Base-by-base conservation (phyloP, 2,329 filamentous ascomycete genomes). In the Hypocreales sp. region DNA sequence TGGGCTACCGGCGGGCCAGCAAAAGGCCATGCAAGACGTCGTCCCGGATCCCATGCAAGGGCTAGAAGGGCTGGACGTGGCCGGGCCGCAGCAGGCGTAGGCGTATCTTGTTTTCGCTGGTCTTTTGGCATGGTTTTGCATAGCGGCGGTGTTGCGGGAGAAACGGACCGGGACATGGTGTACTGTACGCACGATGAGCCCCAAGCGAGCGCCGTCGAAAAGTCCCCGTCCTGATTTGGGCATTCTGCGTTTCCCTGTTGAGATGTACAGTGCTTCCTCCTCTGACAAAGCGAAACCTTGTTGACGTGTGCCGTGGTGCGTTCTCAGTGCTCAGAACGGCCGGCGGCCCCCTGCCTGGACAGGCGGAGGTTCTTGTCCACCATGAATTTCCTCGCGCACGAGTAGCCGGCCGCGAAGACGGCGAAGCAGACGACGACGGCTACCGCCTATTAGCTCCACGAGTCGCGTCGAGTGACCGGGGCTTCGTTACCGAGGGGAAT, bases 291-390 rank as follows among this genome's bases (percentile, higher is more conserved):
- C n/a, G n/a, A n/a, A n/a, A n/a, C n/a, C n/a, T n/a, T n/a, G n/a
- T n/a, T n/a, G n/a, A n/a, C n/a, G n/a, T n/a, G n/a, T 30, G 24
- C 20, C 26, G 32, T 32, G 24, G 21, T n/a, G n/a, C n/a, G n/a
- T n/a, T n/a, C n/a, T n/a, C n/a, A n/a, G n/a, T 57, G 46, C 22
- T 50, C 58, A 40, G 46, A 45, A 26, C 45, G 44, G 27, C 56
- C 57, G 32, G 53, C 49, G 30, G 53, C 50, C 36, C 64, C 63
- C 58, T 82, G 75, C 50, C 84, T 77, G 54, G 64, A 64, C 43
- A 95, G 73, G 52, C 90, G 83, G 46, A 98, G 79, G 46, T 79
- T 92, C 71, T 87, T 87, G 67, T 98, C 90, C 44, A 77, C 73
- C 37, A 72, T 53, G 51, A 98, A 72, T 64, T 95, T 94, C 53